Evolutionary conservation across 192 early-diverging fungal species (phyloP), one percentile per base, ranked within the genome.

Genomic region (Coemansia asiatica): DNA sequence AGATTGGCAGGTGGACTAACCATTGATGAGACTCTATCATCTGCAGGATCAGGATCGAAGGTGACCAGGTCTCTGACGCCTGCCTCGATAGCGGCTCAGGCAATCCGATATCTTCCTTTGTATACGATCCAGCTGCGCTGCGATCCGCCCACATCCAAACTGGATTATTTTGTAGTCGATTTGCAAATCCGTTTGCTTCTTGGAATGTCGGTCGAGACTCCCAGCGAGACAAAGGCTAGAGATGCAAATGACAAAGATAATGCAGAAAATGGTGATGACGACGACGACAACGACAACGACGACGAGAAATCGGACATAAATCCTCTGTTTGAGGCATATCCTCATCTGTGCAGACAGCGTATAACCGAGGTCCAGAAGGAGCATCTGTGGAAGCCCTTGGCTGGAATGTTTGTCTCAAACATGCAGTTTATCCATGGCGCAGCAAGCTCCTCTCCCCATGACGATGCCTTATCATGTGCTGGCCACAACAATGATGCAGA

Each of bases 341-440:
- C 87, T n/a, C 75, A 86, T 26, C 67, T 91, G 18, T 70, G 72
- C 40, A 83, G 85, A 19, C 82, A 85, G 18, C 50, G 64, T 29
- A 69, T 91, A 13, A 84, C 72, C 6, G 64, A 64, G 13, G 62
- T 72, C 0, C 88, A 91, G 53, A 91, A 91, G 70, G 87, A 86
- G 57, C 86, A 85, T 18, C 66, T 91, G 18, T 91, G 89, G 89
- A 85, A 83, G 26, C 89, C 89, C 0, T 65, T 91, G n/a, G 79
- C 89, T 0, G 81, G 76, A 4, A 90, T 90, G 89, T 72, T 82
- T 65, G 69, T 73, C 9, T 70, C 74, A 1, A 82, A 73, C 49
- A 49, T 70, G 63, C 68, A 66, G 63, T 61, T 70, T 50, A 76
- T 75, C 38, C 68, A 81, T 49, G 68, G 60, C 0, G 36, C 70